Evolutionary conservation across 2,329 filamentous ascomycete species (phyloP).

Genomic region (Thielaviopsis populi): DNA sequence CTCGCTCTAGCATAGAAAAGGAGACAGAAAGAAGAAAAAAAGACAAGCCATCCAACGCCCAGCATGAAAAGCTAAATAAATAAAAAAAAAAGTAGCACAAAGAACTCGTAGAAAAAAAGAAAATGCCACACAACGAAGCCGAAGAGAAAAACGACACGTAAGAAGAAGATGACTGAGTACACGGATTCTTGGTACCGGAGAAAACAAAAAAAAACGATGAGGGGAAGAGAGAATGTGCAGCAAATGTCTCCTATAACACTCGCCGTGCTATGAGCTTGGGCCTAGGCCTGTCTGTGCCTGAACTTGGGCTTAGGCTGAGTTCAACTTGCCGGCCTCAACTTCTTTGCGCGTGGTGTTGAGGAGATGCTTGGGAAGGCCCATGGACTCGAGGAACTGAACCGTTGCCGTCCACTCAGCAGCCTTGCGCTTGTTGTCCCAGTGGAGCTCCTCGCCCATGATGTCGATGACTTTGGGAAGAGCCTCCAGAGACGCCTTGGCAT

Average conservation of each 20-base stretch:
- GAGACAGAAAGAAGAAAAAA: background rate
- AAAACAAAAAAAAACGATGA: background rate
- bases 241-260: background rate
- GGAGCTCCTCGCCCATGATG: conserved; percentile 71
- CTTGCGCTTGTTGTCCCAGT: conserved; percentile 59
- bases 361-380: conserved; percentile 49
- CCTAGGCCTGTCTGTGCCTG: background rate
- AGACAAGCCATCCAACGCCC: background rate
- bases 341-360: conserved; percentile 42
- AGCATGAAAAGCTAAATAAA: background rate
- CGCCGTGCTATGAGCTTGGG: too few relatives aligned
- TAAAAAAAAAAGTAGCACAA: background rate
- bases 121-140: background rate
- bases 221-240: background rate
- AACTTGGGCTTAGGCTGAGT: conserved; percentile 28
- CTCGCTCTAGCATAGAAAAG: background rate
- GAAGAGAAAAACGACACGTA: background rate
- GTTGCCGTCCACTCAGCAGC: conserved; percentile 69
- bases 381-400: conserved; percentile 45
- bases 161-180: background rate
- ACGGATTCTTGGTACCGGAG: background rate
- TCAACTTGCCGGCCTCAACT: conserved; percentile 45
- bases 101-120: background rate
- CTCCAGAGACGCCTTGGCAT: conserved; percentile 79
- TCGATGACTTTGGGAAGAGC: conserved; percentile 75